phyloP scores from a whole-genome alignment of 2,329 filamentous ascomycete species.

The Alternaria sp. region DNA sequence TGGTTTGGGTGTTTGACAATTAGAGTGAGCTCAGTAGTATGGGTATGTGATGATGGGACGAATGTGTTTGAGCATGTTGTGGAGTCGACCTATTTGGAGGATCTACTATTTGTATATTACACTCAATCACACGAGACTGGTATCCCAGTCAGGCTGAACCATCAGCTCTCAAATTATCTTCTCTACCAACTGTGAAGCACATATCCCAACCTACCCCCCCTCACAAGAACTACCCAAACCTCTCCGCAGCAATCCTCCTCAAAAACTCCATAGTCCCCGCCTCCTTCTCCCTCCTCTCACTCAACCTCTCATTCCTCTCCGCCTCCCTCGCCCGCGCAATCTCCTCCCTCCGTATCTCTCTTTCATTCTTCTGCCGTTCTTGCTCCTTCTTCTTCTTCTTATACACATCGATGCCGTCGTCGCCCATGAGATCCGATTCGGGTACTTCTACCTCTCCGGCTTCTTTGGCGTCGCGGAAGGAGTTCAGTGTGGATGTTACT shows the following conservation, averaged over 20 bases:
- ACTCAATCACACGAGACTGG: not conserved
- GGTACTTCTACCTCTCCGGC: slow-evolving; percentile 69
- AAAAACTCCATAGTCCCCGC: slow-evolving; percentile 84
- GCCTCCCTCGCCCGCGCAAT: slow-evolving; percentile 73
- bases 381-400: slow-evolving; percentile 70
- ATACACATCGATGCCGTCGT: slow-evolving; percentile 67
- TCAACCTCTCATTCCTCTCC: slow-evolving; percentile 79
- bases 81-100: not conserved
- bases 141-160: not conserved
- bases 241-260: slow-evolving; percentile 76
- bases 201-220: no score
- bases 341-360: slow-evolving; percentile 84
- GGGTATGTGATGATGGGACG: not conserved
- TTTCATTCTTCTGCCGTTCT: slow-evolving; percentile 78
- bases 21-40: not conserved
- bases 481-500: slow-evolving; percentile 72
- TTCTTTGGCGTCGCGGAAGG: slow-evolving; percentile 71
- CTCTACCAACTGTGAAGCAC: no score
- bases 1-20: not conserved
- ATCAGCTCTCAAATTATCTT: not conserved
- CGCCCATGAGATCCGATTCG: slow-evolving; percentile 80
- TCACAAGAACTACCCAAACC: slow-evolving; percentile 58
- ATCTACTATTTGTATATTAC: not conserved
- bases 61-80: not conserved
- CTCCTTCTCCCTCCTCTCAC: slow-evolving; percentile 76